Base-by-base conservation (phyloP, 2,329 filamentous ascomycete species). In the Colletotrichum endophyticum region DNA sequence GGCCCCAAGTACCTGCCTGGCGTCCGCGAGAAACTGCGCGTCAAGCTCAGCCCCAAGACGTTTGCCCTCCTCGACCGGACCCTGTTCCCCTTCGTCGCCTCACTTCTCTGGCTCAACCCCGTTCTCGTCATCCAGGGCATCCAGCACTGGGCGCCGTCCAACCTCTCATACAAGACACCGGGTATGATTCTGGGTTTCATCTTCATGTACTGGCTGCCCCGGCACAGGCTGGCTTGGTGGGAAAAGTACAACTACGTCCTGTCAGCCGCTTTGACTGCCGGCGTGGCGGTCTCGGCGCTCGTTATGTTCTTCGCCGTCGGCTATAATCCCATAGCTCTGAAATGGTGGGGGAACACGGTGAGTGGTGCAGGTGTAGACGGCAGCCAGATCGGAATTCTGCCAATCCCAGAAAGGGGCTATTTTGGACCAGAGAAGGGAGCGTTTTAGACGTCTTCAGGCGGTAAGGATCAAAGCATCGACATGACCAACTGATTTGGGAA, bases 221-320 rank as follows among this genome's bases (percentile, higher is more conserved):
- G 84, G 16, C 82, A 84, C 70, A 80, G 82, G 15, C 78, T 85
- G 64, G 85, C 86, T 2, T 88, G 86, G 85, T 88, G 86, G 85
- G 82, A 85, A 62, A 86, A 88, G 82, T 89, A 88, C 80, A 88
- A 88, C 79, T 88, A 87, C 78, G 84, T 87, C 5, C 80, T 88
- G 5, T 87, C 85, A 12, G 85, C 87, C 0, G 85, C 85, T 8
- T 78, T 88, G 68, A 85, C 83, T 12, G 85, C 84, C 6, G 87
- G 86, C 9, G 82, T 88, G 6, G 87, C 87, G 30, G 78, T 88
- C 59, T 83, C 82, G 53, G 87, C 83, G 15, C 80, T 88, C 22
- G 78, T 88, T 77, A 86, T 87, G 80, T 87, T 87, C 79, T 88
- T 88, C 68, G 85, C 85, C 6, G 80, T 88, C 7, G 83, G 82